A percentile compares a stretch with the other conserved stretches of the same genome.
These are phyloP conservation scores for Talaromyces sp. DNA, from an alignment of 2,329 filamentous ascomycete species.

Conservation along the genomic window DNA sequence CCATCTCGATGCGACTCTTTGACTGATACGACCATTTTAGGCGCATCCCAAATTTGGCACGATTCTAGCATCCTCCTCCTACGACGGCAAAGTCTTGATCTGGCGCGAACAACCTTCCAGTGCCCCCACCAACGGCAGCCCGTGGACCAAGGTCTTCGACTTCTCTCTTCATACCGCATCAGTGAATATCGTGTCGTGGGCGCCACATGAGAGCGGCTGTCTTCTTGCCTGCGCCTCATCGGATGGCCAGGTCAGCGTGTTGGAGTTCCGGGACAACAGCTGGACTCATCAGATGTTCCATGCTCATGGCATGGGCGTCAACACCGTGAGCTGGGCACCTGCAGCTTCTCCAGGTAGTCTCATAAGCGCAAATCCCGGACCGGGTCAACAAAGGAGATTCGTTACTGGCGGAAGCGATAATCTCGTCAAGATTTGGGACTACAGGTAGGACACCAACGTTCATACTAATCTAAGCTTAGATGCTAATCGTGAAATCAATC, in stretches of 20 bases:
- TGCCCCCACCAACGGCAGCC: constrained; percentile 41
- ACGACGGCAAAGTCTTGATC: constrained; percentile 97
- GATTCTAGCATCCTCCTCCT: constrained; percentile 90
- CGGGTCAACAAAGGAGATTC: constrained; percentile 71
- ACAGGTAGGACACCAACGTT: constrained; percentile 49
- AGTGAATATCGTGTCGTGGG: constrained; percentile 96
- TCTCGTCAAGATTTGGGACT: constrained; percentile 88
- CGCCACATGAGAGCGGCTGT: constrained; percentile 93
- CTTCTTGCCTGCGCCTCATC: constrained; percentile 91
- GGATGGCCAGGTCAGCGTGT: constrained; percentile 86
- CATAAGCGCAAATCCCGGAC: constrained; percentile 65
- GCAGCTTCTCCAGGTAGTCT: constrained; percentile 79
- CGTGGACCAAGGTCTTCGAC: constrained; percentile 86
- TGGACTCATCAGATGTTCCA: constrained; percentile 88
- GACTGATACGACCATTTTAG: constrained; percentile 28
- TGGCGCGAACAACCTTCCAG: constrained; percentile 75
- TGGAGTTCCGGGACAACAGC: constrained; percentile 95
- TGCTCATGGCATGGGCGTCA: constrained; percentile 90
- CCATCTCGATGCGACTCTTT: neutral
- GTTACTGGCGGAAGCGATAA: constrained; percentile 96
- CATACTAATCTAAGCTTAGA: neutral
- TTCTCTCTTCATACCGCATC: constrained; percentile 91
- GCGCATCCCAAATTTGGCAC: constrained; percentile 98
- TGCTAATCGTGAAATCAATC: neutral
- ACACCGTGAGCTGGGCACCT: constrained; percentile 93